phyloP scores from a whole-genome alignment of 768 basidiomycete species.

The Rhodosporidiobolus sp. region DNA sequence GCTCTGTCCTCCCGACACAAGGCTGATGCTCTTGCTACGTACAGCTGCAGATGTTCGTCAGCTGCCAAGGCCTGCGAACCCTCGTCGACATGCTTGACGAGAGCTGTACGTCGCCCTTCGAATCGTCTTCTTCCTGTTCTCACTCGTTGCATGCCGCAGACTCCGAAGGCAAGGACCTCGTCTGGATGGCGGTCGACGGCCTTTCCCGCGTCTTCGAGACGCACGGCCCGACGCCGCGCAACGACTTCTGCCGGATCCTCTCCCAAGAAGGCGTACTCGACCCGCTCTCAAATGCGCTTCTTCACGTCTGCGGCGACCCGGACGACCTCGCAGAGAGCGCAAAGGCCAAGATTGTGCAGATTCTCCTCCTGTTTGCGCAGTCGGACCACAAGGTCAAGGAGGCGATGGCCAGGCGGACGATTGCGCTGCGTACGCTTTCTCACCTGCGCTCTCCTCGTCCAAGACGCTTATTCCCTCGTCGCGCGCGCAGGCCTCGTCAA shows the following conservation, averaged over 20 bases:
- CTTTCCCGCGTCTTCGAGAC: constrained; percentile 89
- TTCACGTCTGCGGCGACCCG: constrained; percentile 69
- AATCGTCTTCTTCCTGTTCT: neutral
- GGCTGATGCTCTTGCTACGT: no score
- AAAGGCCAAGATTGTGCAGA: constrained; percentile 83
- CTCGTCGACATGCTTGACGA: constrained; percentile 95
- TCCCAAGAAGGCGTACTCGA: constrained; percentile 91
- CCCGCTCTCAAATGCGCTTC: constrained; percentile 80
- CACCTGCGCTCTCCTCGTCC: neutral
- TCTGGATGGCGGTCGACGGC: constrained; percentile 88
- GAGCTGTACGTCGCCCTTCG: constrained; percentile 59
- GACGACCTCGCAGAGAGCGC: constrained; percentile 64
- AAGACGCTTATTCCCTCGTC: neutral
- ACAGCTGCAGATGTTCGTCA: constrained; percentile 91
- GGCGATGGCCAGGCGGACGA: constrained; percentile 83
- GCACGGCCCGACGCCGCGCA: constrained; percentile 92
- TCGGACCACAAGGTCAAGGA: constrained; percentile 89
- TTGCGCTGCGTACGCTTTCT: constrained; percentile 71
- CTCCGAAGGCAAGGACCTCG: constrained; percentile 77
- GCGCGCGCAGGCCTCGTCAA: constrained; percentile 68
- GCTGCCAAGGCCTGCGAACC: constrained; percentile 89
- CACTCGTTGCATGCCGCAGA: neutral
- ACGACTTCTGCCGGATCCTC: constrained; percentile 98
- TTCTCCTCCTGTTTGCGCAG: constrained; percentile 86
- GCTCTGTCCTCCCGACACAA: no score